Percentiles rank a stretch among this genome's conserved stretches.
Evolutionary conservation across 129 eudicot species (phyloP).

Genomic region (Artemisia annua): DNA sequence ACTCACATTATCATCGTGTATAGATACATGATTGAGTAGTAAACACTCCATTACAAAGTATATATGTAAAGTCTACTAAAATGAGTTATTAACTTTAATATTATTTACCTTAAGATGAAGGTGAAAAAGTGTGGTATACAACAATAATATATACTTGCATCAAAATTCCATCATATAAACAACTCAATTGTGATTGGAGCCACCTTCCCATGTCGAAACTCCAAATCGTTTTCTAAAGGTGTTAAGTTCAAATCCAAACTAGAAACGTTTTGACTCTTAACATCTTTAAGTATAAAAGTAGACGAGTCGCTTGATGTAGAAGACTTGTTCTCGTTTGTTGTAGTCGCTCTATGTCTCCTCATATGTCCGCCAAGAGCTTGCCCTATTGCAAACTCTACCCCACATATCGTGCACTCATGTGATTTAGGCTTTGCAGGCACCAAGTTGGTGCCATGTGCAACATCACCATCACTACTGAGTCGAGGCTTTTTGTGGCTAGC

Average conservation of each 20-base stretch:
- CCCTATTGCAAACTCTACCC: slow-evolving; percentile 73
- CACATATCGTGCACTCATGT: slow-evolving; percentile 87
- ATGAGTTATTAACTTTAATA: not conserved
- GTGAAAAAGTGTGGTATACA: not conserved
- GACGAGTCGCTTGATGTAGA: slow-evolving; percentile 6
- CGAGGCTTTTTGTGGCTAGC: slow-evolving; percentile 93
- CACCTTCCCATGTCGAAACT: slow-evolving; percentile 39
- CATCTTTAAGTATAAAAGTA: slow-evolving; percentile 36
- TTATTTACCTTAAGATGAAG: slow-evolving; percentile 11
- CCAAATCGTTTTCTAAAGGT: slow-evolving; percentile 66
- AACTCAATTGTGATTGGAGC: slow-evolving; percentile 37
- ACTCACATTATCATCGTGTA: slow-evolving; percentile 9
- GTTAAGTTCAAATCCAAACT: slow-evolving; percentile 80
- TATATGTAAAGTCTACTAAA: not conserved
- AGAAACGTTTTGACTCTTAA: slow-evolving; percentile 44
- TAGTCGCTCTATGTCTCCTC: slow-evolving; percentile 66
- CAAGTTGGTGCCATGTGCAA: slow-evolving; percentile 10
- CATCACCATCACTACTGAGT: slow-evolving; percentile 26
- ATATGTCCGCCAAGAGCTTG: slow-evolving; percentile 94
- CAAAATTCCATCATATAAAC: slow-evolving; percentile 25
- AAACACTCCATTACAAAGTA: not conserved
- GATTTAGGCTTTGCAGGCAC: slow-evolving; percentile 54
- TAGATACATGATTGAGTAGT: not conserved
- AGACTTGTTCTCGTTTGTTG: slow-evolving; percentile 23
- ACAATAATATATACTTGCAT: not conserved